Conservation (phyloP, 2,329 filamentous ascomycete genomes). For the Ophiostoma triangulosporum region DNA sequence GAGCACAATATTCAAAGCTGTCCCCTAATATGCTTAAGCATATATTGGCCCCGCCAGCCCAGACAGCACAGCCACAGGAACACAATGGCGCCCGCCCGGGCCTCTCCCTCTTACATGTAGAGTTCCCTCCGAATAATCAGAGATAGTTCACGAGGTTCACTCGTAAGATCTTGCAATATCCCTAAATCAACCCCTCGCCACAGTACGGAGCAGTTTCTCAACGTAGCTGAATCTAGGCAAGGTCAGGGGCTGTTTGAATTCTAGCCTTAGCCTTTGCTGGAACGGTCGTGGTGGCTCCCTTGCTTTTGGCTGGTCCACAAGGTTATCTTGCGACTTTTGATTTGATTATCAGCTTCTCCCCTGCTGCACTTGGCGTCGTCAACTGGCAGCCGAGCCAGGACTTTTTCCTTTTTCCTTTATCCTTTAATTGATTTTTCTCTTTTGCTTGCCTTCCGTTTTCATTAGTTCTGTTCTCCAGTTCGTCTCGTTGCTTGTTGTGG, state of each 20-base stretch:
- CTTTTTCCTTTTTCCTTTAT: background rate
- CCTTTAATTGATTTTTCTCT: background rate
- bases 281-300: background rate
- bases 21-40: no score
- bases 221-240: slow-evolving; percentile 4
- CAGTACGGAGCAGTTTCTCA: no score
- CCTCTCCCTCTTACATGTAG: no score
- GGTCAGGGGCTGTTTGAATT: slow-evolving; percentile 9
- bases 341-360: background rate
- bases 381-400: background rate
- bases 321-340: background rate
- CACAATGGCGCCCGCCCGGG: no score
- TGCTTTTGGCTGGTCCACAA: background rate
- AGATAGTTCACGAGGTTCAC: background rate
- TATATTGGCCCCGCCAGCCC: no score
- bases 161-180: no score
- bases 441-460: background rate
- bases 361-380: background rate
- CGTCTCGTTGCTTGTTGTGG: background rate
- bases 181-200: background rate
- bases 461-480: background rate
- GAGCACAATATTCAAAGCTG: no score
- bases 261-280: background rate
- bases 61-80: no score
- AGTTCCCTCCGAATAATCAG: no score